Conservation (phyloP, 148 eudicot genomes). For the Chenopodium berlandieri region DNA sequence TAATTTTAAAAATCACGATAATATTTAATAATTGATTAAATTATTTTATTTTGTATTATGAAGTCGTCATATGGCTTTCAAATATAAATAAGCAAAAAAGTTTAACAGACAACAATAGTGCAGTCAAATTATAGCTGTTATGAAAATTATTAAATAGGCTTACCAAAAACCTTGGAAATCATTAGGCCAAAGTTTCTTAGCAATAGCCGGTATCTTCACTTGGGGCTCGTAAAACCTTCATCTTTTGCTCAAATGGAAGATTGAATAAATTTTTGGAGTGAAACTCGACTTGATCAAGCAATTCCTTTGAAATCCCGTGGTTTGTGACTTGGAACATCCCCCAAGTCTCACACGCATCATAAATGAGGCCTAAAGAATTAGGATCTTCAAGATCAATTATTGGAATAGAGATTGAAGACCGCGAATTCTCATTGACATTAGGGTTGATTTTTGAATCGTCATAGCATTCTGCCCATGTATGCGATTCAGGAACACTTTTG, state of each 20-base stretch:
- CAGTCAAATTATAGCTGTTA: not conserved
- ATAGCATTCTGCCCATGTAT: constrained; percentile 35
- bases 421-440: not conserved
- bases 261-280: constrained; percentile 39
- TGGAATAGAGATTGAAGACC: constrained; percentile 22
- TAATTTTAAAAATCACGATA: no score
- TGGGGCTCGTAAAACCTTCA: constrained; percentile 42
- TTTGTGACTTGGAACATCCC: constrained; percentile 57
- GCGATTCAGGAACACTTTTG: constrained; percentile 47
- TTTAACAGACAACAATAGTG: not conserved
- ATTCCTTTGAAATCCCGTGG: constrained; percentile 41
- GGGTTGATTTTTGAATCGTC: not conserved
- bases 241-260: constrained; percentile 49
- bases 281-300: constrained; percentile 39
- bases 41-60: not conserved
- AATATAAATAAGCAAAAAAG: no score
- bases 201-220: constrained; percentile 54
- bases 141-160: not conserved
- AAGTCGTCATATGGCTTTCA: no score
- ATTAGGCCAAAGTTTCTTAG: constrained; percentile 58
- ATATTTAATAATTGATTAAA: no score
- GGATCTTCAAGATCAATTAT: constrained; percentile 43
- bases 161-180: constrained; percentile 60
- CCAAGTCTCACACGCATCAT: constrained; percentile 50
- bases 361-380: constrained; percentile 28